phyloP scores from a whole-genome alignment of 2,329 filamentous ascomycete genomes.

The Paecilomyces formosus region DNA sequence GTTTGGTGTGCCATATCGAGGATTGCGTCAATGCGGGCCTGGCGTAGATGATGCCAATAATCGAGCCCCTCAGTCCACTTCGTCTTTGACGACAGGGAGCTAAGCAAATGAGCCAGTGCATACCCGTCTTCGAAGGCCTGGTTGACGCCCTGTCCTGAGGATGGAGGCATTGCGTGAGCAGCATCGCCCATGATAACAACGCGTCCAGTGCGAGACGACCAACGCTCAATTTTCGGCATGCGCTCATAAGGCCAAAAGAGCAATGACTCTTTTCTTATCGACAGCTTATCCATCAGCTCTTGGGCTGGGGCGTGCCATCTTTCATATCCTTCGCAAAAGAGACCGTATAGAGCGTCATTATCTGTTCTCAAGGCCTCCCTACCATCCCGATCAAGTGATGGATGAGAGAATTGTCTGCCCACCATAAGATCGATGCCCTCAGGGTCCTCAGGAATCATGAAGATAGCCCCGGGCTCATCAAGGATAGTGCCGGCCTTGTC shows the following conservation, averaged over 20 bases:
- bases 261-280: neutral
- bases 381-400: slow-evolving; percentile 23
- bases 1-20: neutral
- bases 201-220: slow-evolving; percentile 7
- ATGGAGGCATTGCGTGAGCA: slow-evolving; percentile 55
- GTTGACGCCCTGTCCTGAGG: slow-evolving; percentile 52
- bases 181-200: slow-evolving; percentile 53
- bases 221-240: slow-evolving; percentile 4
- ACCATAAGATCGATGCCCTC: slow-evolving; percentile 27
- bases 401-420: slow-evolving; percentile 26
- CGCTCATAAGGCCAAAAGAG: slow-evolving; percentile 5
- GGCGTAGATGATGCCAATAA: slow-evolving; percentile 38
- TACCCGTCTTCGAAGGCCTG: slow-evolving; percentile 51
- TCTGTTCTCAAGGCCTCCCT: slow-evolving; percentile 25
- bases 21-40: neutral
- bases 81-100: slow-evolving; percentile 12
- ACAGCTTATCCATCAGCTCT: neutral
- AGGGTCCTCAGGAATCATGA: slow-evolving; percentile 30
- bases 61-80: slow-evolving; percentile 21
- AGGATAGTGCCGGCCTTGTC: slow-evolving; percentile 25
- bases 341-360: slow-evolving; percentile 14
- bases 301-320: neutral
- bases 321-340: slow-evolving; percentile 2
- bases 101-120: slow-evolving; percentile 35
- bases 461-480: slow-evolving; percentile 26